Evolutionary conservation across 768 basidiomycete genomes (phyloP).

Genomic region (Leccinum fibrillosum): DNA sequence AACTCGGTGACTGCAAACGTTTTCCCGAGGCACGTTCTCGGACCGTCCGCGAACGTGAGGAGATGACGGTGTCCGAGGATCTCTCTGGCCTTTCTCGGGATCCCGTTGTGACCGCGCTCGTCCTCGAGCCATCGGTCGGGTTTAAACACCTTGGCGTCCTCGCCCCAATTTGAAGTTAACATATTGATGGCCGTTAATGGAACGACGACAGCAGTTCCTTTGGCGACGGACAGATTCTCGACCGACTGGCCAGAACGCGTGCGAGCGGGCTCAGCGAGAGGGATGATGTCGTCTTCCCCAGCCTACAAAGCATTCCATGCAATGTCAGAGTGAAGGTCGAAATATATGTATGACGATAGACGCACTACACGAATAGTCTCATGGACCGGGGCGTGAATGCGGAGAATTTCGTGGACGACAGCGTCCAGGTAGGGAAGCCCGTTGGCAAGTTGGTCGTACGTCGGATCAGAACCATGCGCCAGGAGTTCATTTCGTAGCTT

Average conservation of each 20-base stretch:
- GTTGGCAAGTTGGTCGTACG: background rate
- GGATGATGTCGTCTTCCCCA: background rate
- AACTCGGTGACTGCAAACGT: too few relatives aligned
- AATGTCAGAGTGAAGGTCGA: background rate
- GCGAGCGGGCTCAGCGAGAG: background rate
- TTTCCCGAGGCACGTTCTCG: too few relatives aligned
- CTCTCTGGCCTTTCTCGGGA: background rate
- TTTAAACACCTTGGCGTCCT: background rate
- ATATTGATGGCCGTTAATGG: background rate
- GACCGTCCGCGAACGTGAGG: too few relatives aligned
- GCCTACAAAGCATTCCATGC: background rate
- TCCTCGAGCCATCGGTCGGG: background rate
- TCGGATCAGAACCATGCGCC: background rate
- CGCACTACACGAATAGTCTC: background rate
- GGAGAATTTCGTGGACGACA: background rate
- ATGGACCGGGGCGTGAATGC: background rate
- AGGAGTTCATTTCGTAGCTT: background rate
- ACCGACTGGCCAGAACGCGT: background rate
- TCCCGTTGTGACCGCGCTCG: background rate
- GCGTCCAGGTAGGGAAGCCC: background rate
- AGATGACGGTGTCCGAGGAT: too few relatives aligned
- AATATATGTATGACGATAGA: background rate
- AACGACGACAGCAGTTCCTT: background rate
- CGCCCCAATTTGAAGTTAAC: background rate
- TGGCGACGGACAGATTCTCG: background rate